Evolutionary conservation across 257 asterid species (phyloP), one percentile per base, ranked within the genome.

Genomic region (Scutellaria minor): DNA sequence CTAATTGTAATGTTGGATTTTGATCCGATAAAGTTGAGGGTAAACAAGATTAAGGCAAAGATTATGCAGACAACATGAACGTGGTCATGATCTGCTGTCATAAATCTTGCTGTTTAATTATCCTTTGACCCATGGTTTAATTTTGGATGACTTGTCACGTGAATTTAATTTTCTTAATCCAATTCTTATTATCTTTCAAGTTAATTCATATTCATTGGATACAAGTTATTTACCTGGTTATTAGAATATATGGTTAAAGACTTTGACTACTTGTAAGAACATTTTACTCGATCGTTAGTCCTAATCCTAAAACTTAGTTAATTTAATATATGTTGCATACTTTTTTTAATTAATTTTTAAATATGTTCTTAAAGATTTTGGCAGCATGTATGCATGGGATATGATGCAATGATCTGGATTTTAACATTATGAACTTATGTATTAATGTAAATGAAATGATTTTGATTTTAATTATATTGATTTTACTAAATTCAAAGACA

Each of bases 161-260:
- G 67, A 45, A 72, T 71, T 71, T 57, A 22, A 24, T 37, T 66
- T 65, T 42, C 15, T 55, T 55, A 55, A 44, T 57, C 46, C 40
- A 31, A 31, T 31, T 24, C 37, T 31, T 3, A 31, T 31, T 31
- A 31, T 31, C 4, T 31, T 31, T 31, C 37, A 31, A 31, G 4
- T 31, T 31, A 31, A 31, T 61, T 68, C 59, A 68, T 39, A 65
- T 75, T 75, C 71, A 52, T 68, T 67, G 71, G n/a, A 68, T 68
- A 14, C 47, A 27, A 12, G 46, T 39, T 4, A 15, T 27, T 41
- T 27, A 5, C 18, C 1, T 57, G 10, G 66, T 59, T 59, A 42
- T 14, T 35, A 59, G 9, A 35, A 13, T 55, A 14, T 53, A 37
- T 22, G 22, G 5, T 55, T 4, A 31, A 31, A 31, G 37, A 31